These are phyloP conservation scores for Solanum hybrid DNA, from an alignment of 305 asterid genomes.

Conservation along the genomic window DNA sequence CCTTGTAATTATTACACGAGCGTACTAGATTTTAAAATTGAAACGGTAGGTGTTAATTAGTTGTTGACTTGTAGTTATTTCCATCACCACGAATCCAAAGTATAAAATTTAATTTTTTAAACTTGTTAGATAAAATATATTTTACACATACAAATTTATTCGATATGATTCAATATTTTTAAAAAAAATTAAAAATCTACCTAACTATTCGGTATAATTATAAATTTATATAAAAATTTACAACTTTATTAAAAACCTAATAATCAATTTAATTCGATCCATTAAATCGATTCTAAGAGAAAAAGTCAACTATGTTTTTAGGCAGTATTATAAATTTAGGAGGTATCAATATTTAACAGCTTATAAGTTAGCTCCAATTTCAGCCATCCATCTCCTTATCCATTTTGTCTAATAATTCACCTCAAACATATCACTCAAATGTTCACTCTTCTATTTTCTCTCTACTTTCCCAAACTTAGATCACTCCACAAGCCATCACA, in stretches of 20 bases:
- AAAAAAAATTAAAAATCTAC: neutral
- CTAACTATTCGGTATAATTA: neutral
- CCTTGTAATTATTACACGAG: too few relatives aligned
- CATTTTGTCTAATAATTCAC: conserved; percentile 27
- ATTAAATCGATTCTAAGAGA: neutral
- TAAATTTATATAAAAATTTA: too few relatives aligned
- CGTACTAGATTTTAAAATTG: neutral
- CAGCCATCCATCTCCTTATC: conserved; percentile 74
- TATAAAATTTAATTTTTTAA: neutral
- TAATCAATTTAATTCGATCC: neutral
- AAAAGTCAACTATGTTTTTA: neutral
- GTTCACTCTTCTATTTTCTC: conserved; percentile 24
- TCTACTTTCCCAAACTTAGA: conserved; percentile 12
- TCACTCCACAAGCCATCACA: conserved; percentile 16
- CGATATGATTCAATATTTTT: neutral
- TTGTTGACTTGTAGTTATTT: neutral
- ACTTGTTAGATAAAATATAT: neutral
- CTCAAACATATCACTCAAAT: conserved; percentile 19
- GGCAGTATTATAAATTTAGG: neutral
- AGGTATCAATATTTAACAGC: neutral
- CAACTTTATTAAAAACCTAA: neutral
- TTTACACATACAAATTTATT: neutral
- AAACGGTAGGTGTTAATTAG: neutral
- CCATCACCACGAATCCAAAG: neutral
- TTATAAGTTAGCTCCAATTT: neutral